These are phyloP conservation scores for Blastobotrys malaysiensis DNA, from an alignment of 1,139 yeast genomes.

Conservation along the genomic window DNA sequence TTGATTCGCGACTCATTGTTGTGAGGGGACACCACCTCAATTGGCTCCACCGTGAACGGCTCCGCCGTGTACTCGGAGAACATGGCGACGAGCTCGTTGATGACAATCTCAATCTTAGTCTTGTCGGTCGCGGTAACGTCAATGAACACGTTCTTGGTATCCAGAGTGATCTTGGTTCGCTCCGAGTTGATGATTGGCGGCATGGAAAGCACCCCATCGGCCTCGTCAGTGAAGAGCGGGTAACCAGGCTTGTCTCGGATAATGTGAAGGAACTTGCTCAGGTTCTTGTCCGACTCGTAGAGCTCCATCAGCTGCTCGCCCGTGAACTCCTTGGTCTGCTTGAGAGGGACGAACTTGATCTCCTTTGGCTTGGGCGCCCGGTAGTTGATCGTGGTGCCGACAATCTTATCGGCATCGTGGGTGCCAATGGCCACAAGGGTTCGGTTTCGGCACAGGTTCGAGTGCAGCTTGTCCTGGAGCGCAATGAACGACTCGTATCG, in stretches of 20 bases:
- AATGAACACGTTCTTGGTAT: constrained; percentile 83
- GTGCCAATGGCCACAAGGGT: constrained; percentile 98
- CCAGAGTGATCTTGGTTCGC: constrained; percentile 77
- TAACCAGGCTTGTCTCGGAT: constrained; percentile 84
- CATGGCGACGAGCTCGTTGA: constrained; percentile 92
- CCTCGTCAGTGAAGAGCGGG: constrained; percentile 82
- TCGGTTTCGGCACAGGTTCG: constrained; percentile 94
- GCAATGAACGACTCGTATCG: constrained; percentile 92
- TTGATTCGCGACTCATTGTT: constrained; percentile 70
- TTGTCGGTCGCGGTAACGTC: constrained; percentile 95
- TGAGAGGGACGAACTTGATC: constrained; percentile 67
- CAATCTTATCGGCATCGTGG: constrained; percentile 80
- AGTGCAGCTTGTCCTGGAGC: constrained; percentile 91
- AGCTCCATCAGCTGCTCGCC: constrained; percentile 83
- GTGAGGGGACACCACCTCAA: constrained; percentile 76
- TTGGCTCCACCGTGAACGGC: constrained; percentile 77
- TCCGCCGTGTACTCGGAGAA: constrained; percentile 70
- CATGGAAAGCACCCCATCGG: constrained; percentile 76
- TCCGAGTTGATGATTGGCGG: constrained; percentile 97
- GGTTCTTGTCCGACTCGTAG: constrained; percentile 83
- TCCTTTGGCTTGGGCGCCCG: constrained; percentile 79
- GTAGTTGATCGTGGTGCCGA: constrained; percentile 76
- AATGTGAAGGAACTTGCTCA: constrained; percentile 83
- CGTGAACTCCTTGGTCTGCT: constrained; percentile 70
- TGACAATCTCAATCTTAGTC: constrained; percentile 86